Evolutionary conservation across 108 stramenopile species (phyloP), one percentile per base, ranked within the genome.

Genomic region (Nitzschia putrida): DNA sequence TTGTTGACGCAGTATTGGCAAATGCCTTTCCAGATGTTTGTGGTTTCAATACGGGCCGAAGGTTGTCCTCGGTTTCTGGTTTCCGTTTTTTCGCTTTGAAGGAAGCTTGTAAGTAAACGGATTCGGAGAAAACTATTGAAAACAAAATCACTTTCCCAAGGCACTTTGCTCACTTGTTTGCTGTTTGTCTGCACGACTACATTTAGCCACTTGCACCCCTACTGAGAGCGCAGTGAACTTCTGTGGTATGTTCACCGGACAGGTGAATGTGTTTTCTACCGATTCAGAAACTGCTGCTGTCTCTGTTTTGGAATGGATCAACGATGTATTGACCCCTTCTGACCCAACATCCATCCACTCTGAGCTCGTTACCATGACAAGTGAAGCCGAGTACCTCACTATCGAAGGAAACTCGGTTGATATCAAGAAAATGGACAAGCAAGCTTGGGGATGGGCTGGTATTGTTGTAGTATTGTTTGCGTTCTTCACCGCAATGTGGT

Each of bases 161-260:
- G 9, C 7, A 53, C 51, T 49, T 7, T 13, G 53, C 39, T 56
- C 39, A 44, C 42, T 49, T 66, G 38, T 37, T 24, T 57, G 54
- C 61, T 57, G 57, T 20, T 57, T 37, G 13, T 40, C 59, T 66
- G 29, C 21, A 23, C 18, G 47, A 18, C 29, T 34, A 34, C 29
- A 4, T 34, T 4, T 49, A 79, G 69, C 50, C 8, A 16, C 50
- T 43, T 77, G 76, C 40, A 24, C n/a, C 12, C 69, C 76, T 2
- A 56, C 55, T 20, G 47, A 40, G 18, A 64, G 47, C 53, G 67
- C 47, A 40, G 39, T 58, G 4, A 71, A 77, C 53, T 71, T 71
- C 45, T 77, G 76, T 37, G 76, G 69, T 26, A 26, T 71, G 34
- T 77, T 71, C 49, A 64, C 56, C n/a, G 69, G 76, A 0, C 53